phyloP scores from a whole-genome alignment of 2,329 filamentous ascomycete genomes.

The Ceratocystis ficicola region DNA sequence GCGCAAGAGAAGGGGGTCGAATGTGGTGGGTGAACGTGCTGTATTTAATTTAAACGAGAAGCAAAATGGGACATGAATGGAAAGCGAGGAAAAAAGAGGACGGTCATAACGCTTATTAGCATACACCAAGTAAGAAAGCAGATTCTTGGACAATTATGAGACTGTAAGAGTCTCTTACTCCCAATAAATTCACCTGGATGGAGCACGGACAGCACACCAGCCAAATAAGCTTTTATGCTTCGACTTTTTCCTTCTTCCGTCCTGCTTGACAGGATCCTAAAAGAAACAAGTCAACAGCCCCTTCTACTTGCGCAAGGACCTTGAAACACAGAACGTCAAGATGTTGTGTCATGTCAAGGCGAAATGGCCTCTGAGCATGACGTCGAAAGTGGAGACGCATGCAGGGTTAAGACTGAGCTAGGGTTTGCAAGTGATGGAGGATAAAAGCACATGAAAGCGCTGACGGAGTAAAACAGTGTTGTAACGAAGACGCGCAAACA shows the following conservation, averaged over 20 bases:
- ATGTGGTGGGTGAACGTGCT: neutral
- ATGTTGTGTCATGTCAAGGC: constrained; percentile 7
- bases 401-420: neutral
- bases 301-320: neutral
- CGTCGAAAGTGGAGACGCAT: constrained; percentile 1
- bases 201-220: neutral
- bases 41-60: neutral
- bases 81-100: neutral
- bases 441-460: constrained; percentile 8
- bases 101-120: neutral
- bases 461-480: constrained; percentile 17
- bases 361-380: neutral
- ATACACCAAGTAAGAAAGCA: constrained; percentile 1
- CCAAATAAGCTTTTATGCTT: constrained; percentile 1
- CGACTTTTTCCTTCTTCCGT: neutral
- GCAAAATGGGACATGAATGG: constrained; percentile 17
- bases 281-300: neutral
- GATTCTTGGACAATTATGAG: neutral
- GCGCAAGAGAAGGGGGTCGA: neutral
- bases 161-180: neutral
- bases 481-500: neutral
- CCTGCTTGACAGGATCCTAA: constrained; percentile 1
- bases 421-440: neutral
- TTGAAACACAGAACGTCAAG: constrained; percentile 8
- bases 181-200: neutral